A percentile compares a stretch with the other conserved stretches of the same genome.
Conservation (phyloP, 345 rosid genomes). For the Cardamine resedifolia region DNA sequence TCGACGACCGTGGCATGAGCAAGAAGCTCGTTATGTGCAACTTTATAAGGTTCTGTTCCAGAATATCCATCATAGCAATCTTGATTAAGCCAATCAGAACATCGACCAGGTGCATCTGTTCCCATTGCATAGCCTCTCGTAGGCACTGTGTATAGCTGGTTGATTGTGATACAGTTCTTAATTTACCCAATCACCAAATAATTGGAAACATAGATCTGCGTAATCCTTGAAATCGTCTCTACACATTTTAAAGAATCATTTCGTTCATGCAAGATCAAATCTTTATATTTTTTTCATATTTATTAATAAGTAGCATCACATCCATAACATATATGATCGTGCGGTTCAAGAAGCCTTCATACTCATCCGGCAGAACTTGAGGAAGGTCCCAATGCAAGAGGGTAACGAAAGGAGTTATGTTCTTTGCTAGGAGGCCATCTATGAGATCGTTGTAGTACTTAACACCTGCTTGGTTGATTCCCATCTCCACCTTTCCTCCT, state of each 20-base stretch:
- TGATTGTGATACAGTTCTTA: constrained; percentile 46
- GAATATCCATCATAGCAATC: constrained; percentile 37
- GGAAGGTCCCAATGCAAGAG: constrained; percentile 55
- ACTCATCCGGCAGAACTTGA: constrained; percentile 52
- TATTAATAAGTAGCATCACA: background rate
- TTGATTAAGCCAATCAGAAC: constrained; percentile 9
- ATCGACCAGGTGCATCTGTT: constrained; percentile 38
- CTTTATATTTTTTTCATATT: background rate
- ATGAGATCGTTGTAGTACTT: constrained; percentile 45
- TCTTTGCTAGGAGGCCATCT: constrained; percentile 38
- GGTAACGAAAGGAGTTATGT: constrained; percentile 46
- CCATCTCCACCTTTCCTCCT: constrained; percentile 44
- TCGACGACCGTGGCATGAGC: constrained; percentile 28
- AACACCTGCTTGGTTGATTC: constrained; percentile 43
- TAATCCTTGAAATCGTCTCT: constrained; percentile 44
- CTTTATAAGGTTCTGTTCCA: background rate
- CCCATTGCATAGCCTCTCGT: constrained; percentile 36
- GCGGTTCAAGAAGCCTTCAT: constrained; percentile 45
- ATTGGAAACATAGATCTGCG: constrained; percentile 40
- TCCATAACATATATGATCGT: constrained; percentile 42
- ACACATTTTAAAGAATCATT: background rate
- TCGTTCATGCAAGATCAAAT: background rate
- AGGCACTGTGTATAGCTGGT: constrained; percentile 37
- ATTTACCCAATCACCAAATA: constrained; percentile 48
- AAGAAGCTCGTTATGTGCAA: constrained; percentile 29